Percentiles rank a stretch among this genome's conserved stretches.
Evolutionary conservation across 2,329 filamentous ascomycete genomes (phyloP).

Genomic region (Fusarium newnesense): DNA sequence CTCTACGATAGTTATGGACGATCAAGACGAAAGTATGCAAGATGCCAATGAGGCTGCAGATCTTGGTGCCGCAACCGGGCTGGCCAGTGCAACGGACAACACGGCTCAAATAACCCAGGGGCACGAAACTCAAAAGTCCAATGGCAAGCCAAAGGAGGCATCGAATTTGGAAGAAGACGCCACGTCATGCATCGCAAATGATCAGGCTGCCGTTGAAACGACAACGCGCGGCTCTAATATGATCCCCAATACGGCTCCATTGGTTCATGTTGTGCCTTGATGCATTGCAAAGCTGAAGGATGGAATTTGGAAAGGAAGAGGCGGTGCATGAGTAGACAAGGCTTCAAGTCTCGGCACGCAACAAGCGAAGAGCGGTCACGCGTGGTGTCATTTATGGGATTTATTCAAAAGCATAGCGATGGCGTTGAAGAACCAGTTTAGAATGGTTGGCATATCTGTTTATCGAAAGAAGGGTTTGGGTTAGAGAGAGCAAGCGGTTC

Average conservation of each 20-base stretch:
- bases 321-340: not conserved
- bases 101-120: conserved; percentile 13
- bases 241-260: conserved; percentile 4
- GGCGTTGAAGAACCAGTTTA: conserved; percentile 29
- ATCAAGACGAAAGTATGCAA: conserved; percentile 41
- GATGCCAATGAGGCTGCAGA: conserved; percentile 34
- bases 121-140: conserved; percentile 10
- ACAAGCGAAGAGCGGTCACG: not conserved
- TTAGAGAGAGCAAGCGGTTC: not conserved
- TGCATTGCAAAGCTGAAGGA: not conserved
- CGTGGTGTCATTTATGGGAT: not conserved
- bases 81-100: not conserved
- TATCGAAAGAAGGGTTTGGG: not conserved
- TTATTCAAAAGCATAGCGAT: conserved; percentile 38
- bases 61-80: conserved; percentile 7
- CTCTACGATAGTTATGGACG: conserved; percentile 56
- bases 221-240: conserved; percentile 13
- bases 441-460: conserved; percentile 14
- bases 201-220: conserved; percentile 13
- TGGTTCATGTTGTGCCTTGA: not conserved
- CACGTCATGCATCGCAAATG: conserved; percentile 4
- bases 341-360: not conserved
- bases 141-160: conserved; percentile 16
- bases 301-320: not conserved
- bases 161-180: conserved; percentile 13